Conservation (phyloP, 2,329 filamentous ascomycete species). For the Colletotrichum musicola region DNA sequence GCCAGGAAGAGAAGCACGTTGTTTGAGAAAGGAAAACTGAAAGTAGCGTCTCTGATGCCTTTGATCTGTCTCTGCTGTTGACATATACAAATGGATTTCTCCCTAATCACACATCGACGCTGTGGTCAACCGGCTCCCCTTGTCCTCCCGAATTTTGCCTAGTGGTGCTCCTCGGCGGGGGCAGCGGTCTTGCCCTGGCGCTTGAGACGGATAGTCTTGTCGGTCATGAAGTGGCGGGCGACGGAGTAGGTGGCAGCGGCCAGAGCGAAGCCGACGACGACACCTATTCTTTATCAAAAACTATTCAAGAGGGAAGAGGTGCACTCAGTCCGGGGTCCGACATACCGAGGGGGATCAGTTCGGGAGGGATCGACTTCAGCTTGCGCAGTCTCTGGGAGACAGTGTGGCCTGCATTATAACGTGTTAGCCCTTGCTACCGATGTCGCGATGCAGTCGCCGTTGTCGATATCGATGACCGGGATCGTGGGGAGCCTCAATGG, state of each 20-base stretch:
- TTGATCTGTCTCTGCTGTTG: constrained; percentile 39
- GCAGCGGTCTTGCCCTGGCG: constrained; percentile 67
- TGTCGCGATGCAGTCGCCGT: constrained; percentile 20
- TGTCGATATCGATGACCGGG: constrained; percentile 16
- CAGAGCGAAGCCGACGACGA: constrained; percentile 89
- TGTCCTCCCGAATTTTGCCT: constrained; percentile 40
- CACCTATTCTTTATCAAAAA: constrained; percentile 63
- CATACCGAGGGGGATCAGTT: constrained; percentile 95
- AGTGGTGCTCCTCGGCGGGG: constrained; percentile 56
- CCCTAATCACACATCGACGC: constrained; percentile 39
- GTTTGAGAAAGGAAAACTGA: constrained; percentile 33
- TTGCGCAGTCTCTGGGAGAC: constrained; percentile 94
- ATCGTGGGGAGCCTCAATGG: constrained; percentile 30
- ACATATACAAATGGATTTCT: constrained; percentile 39
- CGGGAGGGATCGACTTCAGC: constrained; percentile 90
- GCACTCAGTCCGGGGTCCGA: constrained; percentile 43
- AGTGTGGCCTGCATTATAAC: constrained; percentile 79
- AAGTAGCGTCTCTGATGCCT: constrained; percentile 36
- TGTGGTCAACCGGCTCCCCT: constrained; percentile 29
- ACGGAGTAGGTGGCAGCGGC: constrained; percentile 86
- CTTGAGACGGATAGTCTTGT: constrained; percentile 91
- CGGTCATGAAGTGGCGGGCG: constrained; percentile 83
- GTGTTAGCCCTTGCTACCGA: constrained; percentile 26
- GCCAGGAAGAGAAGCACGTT: constrained; percentile 19
- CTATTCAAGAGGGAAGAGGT: background rate